Evolutionary conservation across 2,329 filamentous ascomycete species (phyloP), one percentile per base, ranked within the genome.

Genomic region (Penicillium glabrum): DNA sequence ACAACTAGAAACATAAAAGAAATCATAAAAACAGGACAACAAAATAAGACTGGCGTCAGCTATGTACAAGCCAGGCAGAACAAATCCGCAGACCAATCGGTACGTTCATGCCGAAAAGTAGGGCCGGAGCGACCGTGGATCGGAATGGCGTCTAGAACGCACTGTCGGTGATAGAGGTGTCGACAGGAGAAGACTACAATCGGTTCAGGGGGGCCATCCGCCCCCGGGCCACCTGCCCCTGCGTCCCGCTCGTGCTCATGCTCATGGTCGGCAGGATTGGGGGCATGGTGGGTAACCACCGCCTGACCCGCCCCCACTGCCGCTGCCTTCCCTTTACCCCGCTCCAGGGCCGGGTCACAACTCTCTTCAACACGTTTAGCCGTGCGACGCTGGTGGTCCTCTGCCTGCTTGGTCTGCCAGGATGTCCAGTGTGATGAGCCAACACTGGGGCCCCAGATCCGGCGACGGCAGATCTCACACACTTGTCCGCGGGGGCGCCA

Each of bases 381-480:
- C 31, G 70, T 62, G 27, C 69, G 71, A 50, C 63, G 69, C 43
- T 70, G 65, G n/a, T 66, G 59, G 29, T 64, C 67, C 55, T 73
- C 64, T 19, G 68, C 67, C 57, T 77, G 76, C 62, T 79, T 84
- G 54, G 83, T 82, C 72, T 95, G 87, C 92, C 91, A 98, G 1
- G 87, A 87, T 50, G 90, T 87, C 80, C 91, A 96, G 1, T 96
- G 83, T 37, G 86, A 83, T 0, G 85, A 83, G 0, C 90, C 89
- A 0, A 91, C 88, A 0, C 92, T 93, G 0, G 93, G 91, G 0
- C 95, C 96, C 93, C 95, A 99, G 1, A 92, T 84, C 7, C 93
- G 82, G 47, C 84, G 84, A 47, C 88, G 87, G 66, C 96, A 99
- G 1, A 87, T 87, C 74, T 97, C 93, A 70, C 96, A 99, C 0